Conservation (phyloP, 1,284 basidiomycete genomes). For the Boletus calvinii region DNA sequence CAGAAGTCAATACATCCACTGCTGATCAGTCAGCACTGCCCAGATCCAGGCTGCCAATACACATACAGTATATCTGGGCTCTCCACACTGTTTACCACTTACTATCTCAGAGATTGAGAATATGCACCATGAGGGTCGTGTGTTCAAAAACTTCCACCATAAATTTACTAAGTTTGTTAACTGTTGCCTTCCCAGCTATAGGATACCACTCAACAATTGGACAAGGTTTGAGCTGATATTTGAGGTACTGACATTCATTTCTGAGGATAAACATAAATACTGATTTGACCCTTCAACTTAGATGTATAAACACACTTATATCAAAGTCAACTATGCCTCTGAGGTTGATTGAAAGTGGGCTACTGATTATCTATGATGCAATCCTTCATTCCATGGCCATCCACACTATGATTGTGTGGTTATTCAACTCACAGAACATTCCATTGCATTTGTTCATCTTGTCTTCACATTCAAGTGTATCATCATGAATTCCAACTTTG, state of each 20-base stretch:
- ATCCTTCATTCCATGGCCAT: neutral
- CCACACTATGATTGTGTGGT: neutral
- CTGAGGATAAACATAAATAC: neutral
- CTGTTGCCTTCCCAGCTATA: neutral
- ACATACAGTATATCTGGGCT: neutral
- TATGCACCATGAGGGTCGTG: neutral
- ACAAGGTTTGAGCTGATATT: neutral
- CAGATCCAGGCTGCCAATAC: neutral
- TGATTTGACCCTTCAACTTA: neutral
- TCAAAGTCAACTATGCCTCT: neutral
- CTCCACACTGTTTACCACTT: neutral
- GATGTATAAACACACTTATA: neutral
- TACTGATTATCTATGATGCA: neutral
- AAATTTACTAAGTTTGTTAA: conserved; percentile 2
- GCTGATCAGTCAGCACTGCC: neutral
- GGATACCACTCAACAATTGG: neutral
- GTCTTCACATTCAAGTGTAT: neutral
- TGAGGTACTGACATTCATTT: neutral
- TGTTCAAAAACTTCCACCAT: neutral
- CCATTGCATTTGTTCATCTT: neutral
- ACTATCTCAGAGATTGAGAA: neutral
- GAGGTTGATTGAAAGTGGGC: neutral
- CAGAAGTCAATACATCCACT: neutral
- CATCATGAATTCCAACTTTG: neutral
- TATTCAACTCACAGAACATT: neutral